Evolutionary conservation across 305 asterid species (phyloP).

Genomic region (Lippia alba): DNA sequence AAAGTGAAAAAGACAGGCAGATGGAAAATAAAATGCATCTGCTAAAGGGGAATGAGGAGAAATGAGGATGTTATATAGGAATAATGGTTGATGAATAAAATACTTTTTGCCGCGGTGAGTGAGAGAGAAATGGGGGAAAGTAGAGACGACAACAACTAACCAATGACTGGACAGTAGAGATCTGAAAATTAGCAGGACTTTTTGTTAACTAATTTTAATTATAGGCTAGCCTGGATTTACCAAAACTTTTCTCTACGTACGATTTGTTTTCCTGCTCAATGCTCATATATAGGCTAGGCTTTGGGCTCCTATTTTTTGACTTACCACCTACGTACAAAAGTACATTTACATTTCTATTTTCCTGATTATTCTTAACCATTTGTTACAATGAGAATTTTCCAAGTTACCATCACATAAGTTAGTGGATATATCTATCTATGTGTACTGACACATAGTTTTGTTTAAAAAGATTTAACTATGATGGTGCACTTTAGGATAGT

Average conservation of each 20-base stretch:
- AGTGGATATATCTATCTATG: too few relatives aligned
- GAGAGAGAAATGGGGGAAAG: not conserved
- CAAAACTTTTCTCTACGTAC: not conserved
- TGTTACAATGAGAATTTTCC: too few relatives aligned
- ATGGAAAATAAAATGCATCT: constrained; percentile 41
- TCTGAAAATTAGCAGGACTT: not conserved
- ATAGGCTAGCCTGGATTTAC: not conserved
- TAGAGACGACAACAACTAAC: not conserved
- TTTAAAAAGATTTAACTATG: too few relatives aligned
- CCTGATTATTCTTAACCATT: too few relatives aligned
- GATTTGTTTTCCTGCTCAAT: not conserved
- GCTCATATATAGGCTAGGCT: not conserved
- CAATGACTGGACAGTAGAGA: constrained; percentile 15
- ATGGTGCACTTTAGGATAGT: not conserved
- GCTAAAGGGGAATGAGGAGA: constrained; percentile 27
- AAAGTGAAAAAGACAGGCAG: constrained; percentile 27
- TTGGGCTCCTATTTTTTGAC: not conserved
- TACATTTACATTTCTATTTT: too few relatives aligned
- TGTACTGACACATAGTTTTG: too few relatives aligned
- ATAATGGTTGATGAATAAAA: too few relatives aligned
- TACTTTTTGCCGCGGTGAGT: too few relatives aligned
- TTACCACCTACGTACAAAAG: too few relatives aligned
- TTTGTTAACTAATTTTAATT: constrained; percentile 1
- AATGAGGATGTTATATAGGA: constrained; percentile 30
- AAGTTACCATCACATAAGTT: too few relatives aligned